These are phyloP conservation scores for Gigaspora rosea DNA, from an alignment of 192 early-diverging fungal species.

Conservation along the genomic window DNA sequence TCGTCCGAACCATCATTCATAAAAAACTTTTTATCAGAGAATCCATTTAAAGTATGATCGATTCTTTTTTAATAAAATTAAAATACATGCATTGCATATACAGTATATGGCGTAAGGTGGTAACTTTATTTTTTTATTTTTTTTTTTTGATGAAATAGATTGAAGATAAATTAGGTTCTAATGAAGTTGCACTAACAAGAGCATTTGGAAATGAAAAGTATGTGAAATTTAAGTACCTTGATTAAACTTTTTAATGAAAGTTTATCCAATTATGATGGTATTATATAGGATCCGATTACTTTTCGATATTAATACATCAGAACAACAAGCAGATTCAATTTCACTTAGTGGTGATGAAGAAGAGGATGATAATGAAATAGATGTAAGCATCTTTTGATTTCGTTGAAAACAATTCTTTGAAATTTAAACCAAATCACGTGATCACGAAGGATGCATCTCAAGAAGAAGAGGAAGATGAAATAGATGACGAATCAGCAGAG, in stretches of 20 bases:
- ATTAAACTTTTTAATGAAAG: conserved; percentile 10
- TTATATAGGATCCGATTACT: conserved; percentile 26
- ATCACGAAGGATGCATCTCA: neutral
- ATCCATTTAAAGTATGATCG: conserved; percentile 55
- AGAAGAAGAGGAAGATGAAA: conserved; percentile 58
- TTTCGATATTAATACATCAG: neutral
- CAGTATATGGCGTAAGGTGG: too few species aligned
- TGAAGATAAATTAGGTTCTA: conserved; percentile 74
- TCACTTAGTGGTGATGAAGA: conserved; percentile 51
- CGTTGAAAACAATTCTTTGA: neutral
- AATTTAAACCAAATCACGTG: neutral
- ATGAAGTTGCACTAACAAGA: conserved; percentile 78
- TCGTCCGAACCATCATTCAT: conserved; percentile 63
- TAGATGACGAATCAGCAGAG: conserved; percentile 56
- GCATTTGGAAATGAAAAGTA: conserved; percentile 91
- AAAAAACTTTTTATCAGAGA: conserved; percentile 66
- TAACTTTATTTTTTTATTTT: too few species aligned
- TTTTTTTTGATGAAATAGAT: conserved; percentile 51
- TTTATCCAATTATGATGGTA: neutral
- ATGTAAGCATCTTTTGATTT: neutral
- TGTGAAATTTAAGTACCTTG: conserved; percentile 2
- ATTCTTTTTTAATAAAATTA: neutral
- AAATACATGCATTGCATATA: neutral
- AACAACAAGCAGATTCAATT: conserved; percentile 33
- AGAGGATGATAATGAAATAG: conserved; percentile 42